phyloP scores from a whole-genome alignment of 164 flowering plant species.

The Tetrastigma voinierianum region DNA sequence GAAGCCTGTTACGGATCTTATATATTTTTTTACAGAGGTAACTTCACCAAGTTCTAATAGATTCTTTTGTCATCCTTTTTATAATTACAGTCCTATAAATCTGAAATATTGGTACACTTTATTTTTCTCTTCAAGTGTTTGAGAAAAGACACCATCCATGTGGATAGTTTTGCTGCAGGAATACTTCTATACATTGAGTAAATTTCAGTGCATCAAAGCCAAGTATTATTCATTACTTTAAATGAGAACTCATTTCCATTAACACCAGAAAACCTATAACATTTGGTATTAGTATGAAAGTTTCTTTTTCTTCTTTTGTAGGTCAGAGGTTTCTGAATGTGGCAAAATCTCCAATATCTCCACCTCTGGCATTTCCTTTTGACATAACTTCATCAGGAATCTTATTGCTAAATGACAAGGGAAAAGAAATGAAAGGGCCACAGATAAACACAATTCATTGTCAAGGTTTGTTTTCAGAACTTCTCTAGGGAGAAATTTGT shows the following conservation, averaged over 20 bases:
- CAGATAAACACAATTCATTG: constrained; percentile 57
- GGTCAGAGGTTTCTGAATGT: constrained; percentile 75
- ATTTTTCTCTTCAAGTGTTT: background rate
- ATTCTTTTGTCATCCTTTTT: background rate
- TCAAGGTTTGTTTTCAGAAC: constrained; percentile 46
- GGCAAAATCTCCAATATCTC: constrained; percentile 85
- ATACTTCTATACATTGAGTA: background rate
- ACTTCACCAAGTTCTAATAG: no score
- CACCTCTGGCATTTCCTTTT: constrained; percentile 68
- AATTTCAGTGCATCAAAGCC: no score
- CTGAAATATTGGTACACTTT: background rate
- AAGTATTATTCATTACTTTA: no score
- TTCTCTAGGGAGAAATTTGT: background rate
- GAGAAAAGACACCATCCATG: background rate
- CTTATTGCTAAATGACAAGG: constrained; percentile 51
- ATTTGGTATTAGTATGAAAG: no score
- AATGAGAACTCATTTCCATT: no score
- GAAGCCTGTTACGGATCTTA: no score
- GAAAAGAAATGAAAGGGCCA: constrained; percentile 58
- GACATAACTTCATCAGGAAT: constrained; percentile 63
- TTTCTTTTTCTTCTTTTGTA: constrained; percentile 23
- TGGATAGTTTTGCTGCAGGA: background rate
- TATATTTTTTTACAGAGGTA: no score
- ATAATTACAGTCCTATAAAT: background rate
- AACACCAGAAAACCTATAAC: no score